Evolutionary conservation across 495 filamentous ascomycete species (phyloP).

Genomic region (Hypoxylon lienhwacheense): DNA sequence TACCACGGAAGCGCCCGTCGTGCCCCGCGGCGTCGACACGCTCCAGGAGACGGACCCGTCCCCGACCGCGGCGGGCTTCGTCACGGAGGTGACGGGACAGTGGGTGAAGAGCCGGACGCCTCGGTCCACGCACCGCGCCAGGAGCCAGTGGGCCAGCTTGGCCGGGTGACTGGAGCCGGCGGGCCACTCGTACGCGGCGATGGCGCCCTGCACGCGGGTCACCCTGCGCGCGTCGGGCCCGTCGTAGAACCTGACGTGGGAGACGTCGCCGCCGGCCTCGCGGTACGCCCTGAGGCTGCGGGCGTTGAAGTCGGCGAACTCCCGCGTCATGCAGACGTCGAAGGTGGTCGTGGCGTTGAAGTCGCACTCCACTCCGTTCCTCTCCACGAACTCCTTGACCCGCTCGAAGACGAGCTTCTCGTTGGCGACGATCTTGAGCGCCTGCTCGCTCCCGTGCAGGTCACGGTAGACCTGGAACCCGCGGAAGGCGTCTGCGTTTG

Average conservation of each 20-base stretch:
- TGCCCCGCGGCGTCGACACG: constrained; percentile 26
- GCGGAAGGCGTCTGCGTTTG: constrained; percentile 34
- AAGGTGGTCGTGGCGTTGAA: constrained; percentile 39
- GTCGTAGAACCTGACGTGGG: constrained; percentile 36
- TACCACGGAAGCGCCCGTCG: constrained; percentile 17
- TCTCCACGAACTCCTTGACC: constrained; percentile 30
- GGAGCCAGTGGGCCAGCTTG: constrained; percentile 37
- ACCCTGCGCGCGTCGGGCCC: constrained; percentile 29
- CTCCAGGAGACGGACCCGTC: constrained; percentile 14
- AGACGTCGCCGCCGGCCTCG: constrained; percentile 37
- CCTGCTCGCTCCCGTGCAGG: constrained; percentile 34
- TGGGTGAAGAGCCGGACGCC: constrained; percentile 34
- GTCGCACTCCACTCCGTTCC: constrained; percentile 34
- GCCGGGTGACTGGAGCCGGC: constrained; percentile 38
- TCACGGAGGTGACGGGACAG: constrained; percentile 24
- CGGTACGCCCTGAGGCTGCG: constrained; percentile 29
- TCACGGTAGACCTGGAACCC: constrained; percentile 35
- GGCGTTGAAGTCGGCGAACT: constrained; percentile 39
- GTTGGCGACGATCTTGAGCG: constrained; percentile 38
- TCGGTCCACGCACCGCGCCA: constrained; percentile 18
- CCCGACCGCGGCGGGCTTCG: constrained; percentile 8
- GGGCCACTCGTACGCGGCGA: constrained; percentile 39
- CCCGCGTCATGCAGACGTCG: constrained; percentile 38
- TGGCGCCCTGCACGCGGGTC: constrained; percentile 27
- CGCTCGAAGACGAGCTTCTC: constrained; percentile 34